Evolutionary conservation across 2,329 filamentous ascomycete genomes (phyloP), one percentile per base, ranked within the genome.

Genomic region (Alternaria alternata): DNA sequence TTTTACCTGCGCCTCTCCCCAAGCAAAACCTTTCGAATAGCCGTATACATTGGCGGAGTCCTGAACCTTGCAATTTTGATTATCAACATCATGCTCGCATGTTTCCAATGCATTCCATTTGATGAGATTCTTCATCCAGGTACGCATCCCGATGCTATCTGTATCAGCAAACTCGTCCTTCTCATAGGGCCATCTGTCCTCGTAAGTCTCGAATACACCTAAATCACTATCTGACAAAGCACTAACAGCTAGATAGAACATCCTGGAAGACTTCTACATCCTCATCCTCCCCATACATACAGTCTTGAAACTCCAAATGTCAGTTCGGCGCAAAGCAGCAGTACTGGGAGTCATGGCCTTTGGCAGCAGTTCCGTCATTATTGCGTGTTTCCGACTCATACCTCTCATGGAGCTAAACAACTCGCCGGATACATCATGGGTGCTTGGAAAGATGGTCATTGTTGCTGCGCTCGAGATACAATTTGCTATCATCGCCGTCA

Each of bases 1-100:
- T 79, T 79, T 61, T 79, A 76, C 55, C 65, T 78, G 7, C 71
- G 75, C 2, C 60, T 75, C 5, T 72, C 74, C 2, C 65, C 64
- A 1, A 63, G 65, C 7, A 63, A 49, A 20, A 52, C 36, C 9
- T 78, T 77, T 47, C 67, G 69, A 4, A 46, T 30, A 2, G 38
- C 66, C 1, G 69, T 78, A 1, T 74, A 62, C 46, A 20, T 62
- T 20, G 68, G 69, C 7, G 71, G 77, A 28, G 69, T 36, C 6
- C 54, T 71, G 11, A 75, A 78, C 52, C 53, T 62, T 4, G 39
- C 59, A 1, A 67, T 71, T 12, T 73, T 72, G 14, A 36, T 77
- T 16, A 62, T 58, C 8, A 75, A 68, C 20, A 67, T 68, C 9
- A 26, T 75, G 1, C 53, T 78, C 16, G 71, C 72, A 53, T 63